These are phyloP conservation scores for Trichoderma erinaceum DNA, from an alignment of 495 filamentous ascomycete genomes.

Conservation along the genomic window DNA sequence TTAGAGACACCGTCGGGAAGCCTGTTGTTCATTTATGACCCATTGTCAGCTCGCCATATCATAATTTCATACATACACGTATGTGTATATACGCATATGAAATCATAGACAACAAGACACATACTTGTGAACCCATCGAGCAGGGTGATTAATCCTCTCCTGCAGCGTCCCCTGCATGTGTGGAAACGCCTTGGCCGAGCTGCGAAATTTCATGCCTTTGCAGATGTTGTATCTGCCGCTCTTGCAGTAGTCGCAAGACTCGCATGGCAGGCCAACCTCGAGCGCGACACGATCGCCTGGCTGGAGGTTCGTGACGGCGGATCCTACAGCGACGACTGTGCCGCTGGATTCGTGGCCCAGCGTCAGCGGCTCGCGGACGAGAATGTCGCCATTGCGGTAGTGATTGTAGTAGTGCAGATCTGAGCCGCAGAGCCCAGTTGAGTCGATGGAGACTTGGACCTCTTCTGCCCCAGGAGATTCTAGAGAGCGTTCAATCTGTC, in stretches of 20 bases:
- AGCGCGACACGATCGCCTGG: slow-evolving; percentile 72
- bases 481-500: slow-evolving; percentile 44
- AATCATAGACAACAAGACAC: slow-evolving; percentile 18
- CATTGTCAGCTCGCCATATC: not conserved
- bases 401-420: slow-evolving; percentile 65
- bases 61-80: not conserved
- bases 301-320: slow-evolving; percentile 36
- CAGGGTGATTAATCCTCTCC: slow-evolving; percentile 71
- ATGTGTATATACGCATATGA: not conserved
- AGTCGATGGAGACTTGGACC: slow-evolving; percentile 51
- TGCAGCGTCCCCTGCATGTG: slow-evolving; percentile 81
- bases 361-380: slow-evolving; percentile 56
- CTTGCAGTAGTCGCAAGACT: slow-evolving; percentile 57
- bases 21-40: slow-evolving; percentile 22
- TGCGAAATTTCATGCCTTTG: slow-evolving; percentile 67
- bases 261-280: slow-evolving; percentile 79
- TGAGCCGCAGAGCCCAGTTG: slow-evolving; percentile 62
- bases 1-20: slow-evolving; percentile 58
- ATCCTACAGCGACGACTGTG: slow-evolving; percentile 48
- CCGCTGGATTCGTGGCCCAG: slow-evolving; percentile 59
- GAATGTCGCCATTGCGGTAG: slow-evolving; percentile 61
- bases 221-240: slow-evolving; percentile 82
- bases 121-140: slow-evolving; percentile 57
- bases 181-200: slow-evolving; percentile 69
- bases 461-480: slow-evolving; percentile 40